Percentiles rank a stretch among this genome's conserved stretches.
Evolutionary conservation across 2,329 filamentous ascomycete genomes (phyloP).

Genomic region (Neofusicoccum sp.): DNA sequence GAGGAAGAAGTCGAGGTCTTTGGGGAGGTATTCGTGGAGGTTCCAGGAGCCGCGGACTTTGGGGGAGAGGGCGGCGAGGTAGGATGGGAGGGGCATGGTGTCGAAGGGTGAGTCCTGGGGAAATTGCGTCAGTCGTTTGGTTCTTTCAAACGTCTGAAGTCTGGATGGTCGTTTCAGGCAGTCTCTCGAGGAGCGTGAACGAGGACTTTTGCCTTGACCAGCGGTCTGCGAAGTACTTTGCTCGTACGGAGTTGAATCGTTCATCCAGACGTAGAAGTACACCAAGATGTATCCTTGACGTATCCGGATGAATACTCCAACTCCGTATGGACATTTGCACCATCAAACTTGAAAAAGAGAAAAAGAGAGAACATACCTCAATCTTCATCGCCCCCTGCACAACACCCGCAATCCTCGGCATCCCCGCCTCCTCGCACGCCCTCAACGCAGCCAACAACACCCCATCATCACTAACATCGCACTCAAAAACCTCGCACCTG

Average conservation of each 20-base stretch:
- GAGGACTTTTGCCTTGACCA: no score
- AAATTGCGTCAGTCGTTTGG: constrained; percentile 14
- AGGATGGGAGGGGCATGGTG: constrained; percentile 21
- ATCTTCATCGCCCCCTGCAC: constrained; percentile 30
- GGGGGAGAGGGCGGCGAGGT: constrained; percentile 19
- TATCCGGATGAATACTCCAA: no score
- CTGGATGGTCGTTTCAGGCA: no score
- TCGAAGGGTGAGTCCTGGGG: neutral
- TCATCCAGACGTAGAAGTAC: no score
- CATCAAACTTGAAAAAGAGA: no score
- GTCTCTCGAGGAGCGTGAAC: no score
- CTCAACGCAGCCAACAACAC: neutral
- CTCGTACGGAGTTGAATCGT: no score
- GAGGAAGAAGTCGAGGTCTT: constrained; percentile 29
- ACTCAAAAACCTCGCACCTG: neutral
- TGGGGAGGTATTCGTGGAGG: constrained; percentile 24
- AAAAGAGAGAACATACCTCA: neutral
- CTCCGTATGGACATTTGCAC: no score
- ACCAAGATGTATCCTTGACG: no score
- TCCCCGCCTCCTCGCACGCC: neutral
- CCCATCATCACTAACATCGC: constrained; percentile 13
- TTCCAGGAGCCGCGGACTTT: constrained; percentile 38
- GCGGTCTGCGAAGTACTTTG: no score
- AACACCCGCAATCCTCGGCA: constrained; percentile 25
- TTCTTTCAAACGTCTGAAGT: neutral